phyloP scores from a whole-genome alignment of 768 basidiomycete species.

The Lentinula boryana region DNA sequence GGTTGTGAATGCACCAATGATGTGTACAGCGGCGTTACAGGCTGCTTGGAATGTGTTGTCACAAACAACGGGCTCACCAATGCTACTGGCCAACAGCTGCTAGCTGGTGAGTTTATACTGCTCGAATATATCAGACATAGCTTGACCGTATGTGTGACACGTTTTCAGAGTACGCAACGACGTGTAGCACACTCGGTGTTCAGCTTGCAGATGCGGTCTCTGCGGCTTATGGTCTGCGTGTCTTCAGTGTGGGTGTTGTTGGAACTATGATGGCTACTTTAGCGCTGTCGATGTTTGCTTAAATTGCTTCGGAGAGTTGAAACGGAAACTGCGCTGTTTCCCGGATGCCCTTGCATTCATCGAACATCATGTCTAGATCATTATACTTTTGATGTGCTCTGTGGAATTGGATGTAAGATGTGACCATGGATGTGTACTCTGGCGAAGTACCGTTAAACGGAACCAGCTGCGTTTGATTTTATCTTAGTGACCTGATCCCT shows the following conservation, averaged over 20 bases:
- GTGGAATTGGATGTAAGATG: no score
- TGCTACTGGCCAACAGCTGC: neutral
- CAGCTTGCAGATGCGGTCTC: constrained; percentile 2
- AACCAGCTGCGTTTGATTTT: no score
- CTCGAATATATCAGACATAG: neutral
- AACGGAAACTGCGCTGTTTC: neutral
- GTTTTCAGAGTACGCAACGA: neutral
- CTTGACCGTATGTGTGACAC: neutral
- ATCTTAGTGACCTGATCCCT: no score
- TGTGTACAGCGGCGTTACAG: neutral
- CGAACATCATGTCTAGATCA: no score
- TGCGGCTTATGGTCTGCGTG: neutral
- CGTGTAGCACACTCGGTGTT: neutral
- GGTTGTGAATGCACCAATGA: neutral
- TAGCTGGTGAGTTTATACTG: neutral
- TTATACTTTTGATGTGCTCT: no score
- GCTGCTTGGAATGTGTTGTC: neutral
- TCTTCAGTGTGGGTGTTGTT: neutral
- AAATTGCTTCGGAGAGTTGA: neutral
- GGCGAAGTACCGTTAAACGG: no score
- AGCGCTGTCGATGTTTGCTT: neutral
- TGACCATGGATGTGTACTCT: neutral
- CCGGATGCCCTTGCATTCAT: no score
- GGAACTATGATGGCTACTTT: neutral
- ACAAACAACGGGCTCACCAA: neutral